Base-by-base conservation (phyloP, 495 filamentous ascomycete genomes). In the Hypoxylon fuscum region DNA sequence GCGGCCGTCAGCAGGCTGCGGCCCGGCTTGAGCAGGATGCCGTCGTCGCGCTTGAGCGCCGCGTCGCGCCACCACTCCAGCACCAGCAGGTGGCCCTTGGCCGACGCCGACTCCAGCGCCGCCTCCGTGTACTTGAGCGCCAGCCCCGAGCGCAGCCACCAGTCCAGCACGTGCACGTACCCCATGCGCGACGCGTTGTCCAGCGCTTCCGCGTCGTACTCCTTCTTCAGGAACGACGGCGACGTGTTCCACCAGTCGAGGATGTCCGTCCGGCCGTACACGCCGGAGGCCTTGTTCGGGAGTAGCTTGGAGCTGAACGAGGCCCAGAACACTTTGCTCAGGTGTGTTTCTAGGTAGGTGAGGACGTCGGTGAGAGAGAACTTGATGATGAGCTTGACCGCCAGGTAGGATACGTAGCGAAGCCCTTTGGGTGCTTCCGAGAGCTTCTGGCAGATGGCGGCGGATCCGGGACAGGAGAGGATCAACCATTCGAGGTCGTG, bases 41-140 rank as follows among this genome's bases (percentile, higher is more conserved):
- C 54, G 23, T 57, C 54, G 23, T 75, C 69, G 55, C 78, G 68
- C 50, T 72, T 72, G 25, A 76, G 59, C 17, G 76, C 84, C 0
- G 88, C 84, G 43, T 84, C 74, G 59, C 89, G 90, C 93, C 93
- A 97, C 93, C 93, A 97, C 60, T 95, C 87, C 0, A 97, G 81
- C 5, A 96, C 91, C 0, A 81, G 76, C n/a, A 96, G 77, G 52
- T 92, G 90, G 21, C 93, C 92, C 70, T 92, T 88, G 2, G 86
- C 86, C 55, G 86, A 91, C 18, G 93, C 93, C 41, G 91, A 85
- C 71, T 97, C 93, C 35, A 97, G 86, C 0, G 93, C 91, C 1
- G 86, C 79, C 62, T 96, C 93, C 18, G 87, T 92, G 71, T 96
- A 96, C 60, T 89, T 89, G 3, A 96, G 81, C 10, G 88, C 83